Evolutionary conservation across 1,284 basidiomycete genomes (phyloP).

Genomic region (Dichomitus squalens): DNA sequence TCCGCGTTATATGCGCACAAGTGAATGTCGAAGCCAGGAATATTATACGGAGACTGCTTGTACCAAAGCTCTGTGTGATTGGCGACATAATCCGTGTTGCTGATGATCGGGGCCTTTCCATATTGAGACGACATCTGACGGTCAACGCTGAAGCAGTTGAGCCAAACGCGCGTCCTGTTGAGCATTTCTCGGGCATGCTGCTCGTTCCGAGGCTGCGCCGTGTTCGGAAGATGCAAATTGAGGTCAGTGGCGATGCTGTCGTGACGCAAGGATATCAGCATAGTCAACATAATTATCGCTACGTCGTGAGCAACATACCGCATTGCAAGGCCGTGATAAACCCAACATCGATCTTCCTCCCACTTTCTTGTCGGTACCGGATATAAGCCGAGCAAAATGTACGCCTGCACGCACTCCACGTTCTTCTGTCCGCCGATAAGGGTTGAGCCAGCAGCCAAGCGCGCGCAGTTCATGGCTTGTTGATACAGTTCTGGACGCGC

Average conservation of each 20-base stretch:
- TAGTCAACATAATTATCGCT: no score
- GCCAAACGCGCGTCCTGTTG: conserved; percentile 86
- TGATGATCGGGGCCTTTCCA: conserved; percentile 79
- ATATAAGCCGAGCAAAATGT: conserved; percentile 73
- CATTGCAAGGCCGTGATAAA: conserved; percentile 80
- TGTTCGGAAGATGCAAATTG: conserved; percentile 77
- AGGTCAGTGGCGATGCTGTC: conserved; percentile 78
- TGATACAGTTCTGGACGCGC: conserved; percentile 67
- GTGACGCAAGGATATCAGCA: conserved; percentile 1
- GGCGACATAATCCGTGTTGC: conserved; percentile 73
- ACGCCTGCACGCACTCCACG: conserved; percentile 75
- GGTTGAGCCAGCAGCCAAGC: conserved; percentile 71
- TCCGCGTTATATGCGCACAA: conserved; percentile 74
- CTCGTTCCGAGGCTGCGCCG: conserved; percentile 69
- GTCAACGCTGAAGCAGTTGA: conserved; percentile 86
- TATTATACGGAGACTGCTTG: conserved; percentile 64
- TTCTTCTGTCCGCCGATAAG: conserved; percentile 74
- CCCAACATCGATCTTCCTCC: conserved; percentile 81
- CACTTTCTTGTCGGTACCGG: conserved; percentile 72
- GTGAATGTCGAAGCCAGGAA: conserved; percentile 76
- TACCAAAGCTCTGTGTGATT: conserved; percentile 78
- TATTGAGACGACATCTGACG: conserved; percentile 82
- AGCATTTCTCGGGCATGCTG: conserved; percentile 79
- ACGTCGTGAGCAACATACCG: conserved; percentile 42
- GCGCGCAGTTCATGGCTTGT: conserved; percentile 70